Conservation (phyloP, 768 basidiomycete genomes). For the Daedalea quercina region DNA sequence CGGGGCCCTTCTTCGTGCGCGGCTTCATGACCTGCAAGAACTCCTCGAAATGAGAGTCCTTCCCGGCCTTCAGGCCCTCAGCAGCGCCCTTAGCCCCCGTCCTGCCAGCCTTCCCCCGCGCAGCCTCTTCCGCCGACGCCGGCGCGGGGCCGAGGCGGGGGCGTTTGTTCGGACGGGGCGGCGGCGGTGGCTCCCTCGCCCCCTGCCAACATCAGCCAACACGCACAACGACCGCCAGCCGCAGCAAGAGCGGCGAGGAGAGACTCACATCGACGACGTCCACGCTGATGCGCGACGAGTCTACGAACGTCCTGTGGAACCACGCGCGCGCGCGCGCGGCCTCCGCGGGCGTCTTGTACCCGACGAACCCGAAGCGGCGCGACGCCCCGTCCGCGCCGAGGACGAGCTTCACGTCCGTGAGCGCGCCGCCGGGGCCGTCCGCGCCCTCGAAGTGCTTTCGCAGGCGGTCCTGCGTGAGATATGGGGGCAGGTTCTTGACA, state of each 20-base stretch:
- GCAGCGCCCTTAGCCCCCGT: slow-evolving; percentile 2
- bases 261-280: slow-evolving; percentile 66
- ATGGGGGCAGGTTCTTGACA: slow-evolving; percentile 72
- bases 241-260: not conserved
- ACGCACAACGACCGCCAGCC: too few relatives aligned
- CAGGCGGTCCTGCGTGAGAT: slow-evolving; percentile 57
- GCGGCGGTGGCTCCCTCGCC: slow-evolving; percentile 58
- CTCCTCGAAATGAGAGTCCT: slow-evolving; percentile 37
- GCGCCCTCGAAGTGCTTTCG: slow-evolving; percentile 62
- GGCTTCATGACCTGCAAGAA: slow-evolving; percentile 75
- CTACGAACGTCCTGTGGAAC: slow-evolving; percentile 83
- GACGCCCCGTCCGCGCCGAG: slow-evolving; percentile 72
- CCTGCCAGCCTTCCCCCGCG: not conserved
- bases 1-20: slow-evolving; percentile 46
- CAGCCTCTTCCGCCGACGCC: slow-evolving; percentile 15
- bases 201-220: slow-evolving; percentile 37
- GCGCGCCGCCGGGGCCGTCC: slow-evolving; percentile 52
- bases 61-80: not conserved
- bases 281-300: slow-evolving; percentile 70
- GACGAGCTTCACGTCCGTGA: slow-evolving; percentile 86
- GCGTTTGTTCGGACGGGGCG: slow-evolving; percentile 65
- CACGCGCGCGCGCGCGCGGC: slow-evolving; percentile 71
- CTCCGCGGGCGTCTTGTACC: slow-evolving; percentile 76
- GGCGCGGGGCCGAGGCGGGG: slow-evolving; percentile 38
- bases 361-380: slow-evolving; percentile 87